A percentile compares a stretch with the other conserved stretches of the same genome.
phyloP scores from a whole-genome alignment of 148 eudicot genomes.

The Vaccinium macrocarpon region DNA sequence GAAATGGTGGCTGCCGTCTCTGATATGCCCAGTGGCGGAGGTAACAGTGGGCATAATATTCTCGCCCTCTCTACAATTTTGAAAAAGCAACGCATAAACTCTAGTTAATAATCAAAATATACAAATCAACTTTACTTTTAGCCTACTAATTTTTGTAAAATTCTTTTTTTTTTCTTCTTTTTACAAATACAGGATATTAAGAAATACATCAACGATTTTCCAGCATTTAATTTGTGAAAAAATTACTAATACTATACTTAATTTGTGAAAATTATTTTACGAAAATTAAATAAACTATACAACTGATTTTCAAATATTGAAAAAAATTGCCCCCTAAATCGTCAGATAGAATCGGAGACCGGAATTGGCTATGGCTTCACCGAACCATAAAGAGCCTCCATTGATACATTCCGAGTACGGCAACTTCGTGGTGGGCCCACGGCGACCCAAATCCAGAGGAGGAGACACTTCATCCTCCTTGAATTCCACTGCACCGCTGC shows the following conservation, averaged over 20 bases:
- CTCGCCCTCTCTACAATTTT: too few relatives aligned
- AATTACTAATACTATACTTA: neutral
- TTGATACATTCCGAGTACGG: constrained; percentile 48
- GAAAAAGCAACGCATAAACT: too few relatives aligned
- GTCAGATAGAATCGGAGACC: constrained; percentile 15
- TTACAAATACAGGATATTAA: too few relatives aligned
- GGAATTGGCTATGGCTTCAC: constrained; percentile 16
- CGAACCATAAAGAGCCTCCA: constrained; percentile 48
- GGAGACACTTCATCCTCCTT: constrained; percentile 45
- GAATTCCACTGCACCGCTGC: constrained; percentile 27
- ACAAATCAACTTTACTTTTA: too few relatives aligned
- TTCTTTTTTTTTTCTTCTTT: too few relatives aligned
- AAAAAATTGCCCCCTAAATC: constrained; percentile 21
- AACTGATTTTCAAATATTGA: neutral
- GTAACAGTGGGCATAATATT: neutral
- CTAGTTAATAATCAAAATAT: too few relatives aligned
- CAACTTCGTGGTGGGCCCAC: constrained; percentile 25
- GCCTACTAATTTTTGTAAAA: too few relatives aligned
- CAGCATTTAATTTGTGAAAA: too few relatives aligned
- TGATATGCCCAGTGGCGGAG: constrained; percentile 23
- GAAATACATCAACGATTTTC: too few relatives aligned
- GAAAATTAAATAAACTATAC: neutral
- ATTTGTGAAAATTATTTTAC: neutral
- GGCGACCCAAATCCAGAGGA: constrained; percentile 55
- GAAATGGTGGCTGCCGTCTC: constrained; percentile 49